Percentiles rank a stretch among this genome's conserved stretches.
Evolutionary conservation across 129 eudicot genomes (phyloP).

Genomic region (Scalesia atractyloides): DNA sequence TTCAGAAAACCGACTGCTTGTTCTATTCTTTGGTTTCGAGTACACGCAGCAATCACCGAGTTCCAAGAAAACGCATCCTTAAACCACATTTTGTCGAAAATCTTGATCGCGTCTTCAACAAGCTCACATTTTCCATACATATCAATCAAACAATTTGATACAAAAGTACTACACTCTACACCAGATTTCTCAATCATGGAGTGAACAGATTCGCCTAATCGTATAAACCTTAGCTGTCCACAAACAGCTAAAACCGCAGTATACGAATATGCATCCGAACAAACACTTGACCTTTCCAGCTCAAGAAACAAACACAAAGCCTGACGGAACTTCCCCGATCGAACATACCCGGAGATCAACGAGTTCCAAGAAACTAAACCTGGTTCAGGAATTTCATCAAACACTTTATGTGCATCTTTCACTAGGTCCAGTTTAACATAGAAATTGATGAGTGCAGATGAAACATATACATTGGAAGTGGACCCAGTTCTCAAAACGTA

Average conservation of each 20-base stretch:
- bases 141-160: conserved; percentile 73
- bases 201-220: conserved; percentile 57
- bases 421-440: conserved; percentile 54
- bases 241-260: conserved; percentile 66
- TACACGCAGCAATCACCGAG: conserved; percentile 65
- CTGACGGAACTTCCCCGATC: conserved; percentile 48
- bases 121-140: conserved; percentile 78
- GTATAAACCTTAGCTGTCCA: conserved; percentile 51
- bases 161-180: conserved; percentile 48
- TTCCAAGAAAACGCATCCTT: conserved; percentile 80
- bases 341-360: conserved; percentile 75
- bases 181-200: conserved; percentile 64
- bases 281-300: conserved; percentile 49
- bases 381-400: conserved; percentile 72
- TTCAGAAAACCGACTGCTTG: conserved; percentile 48
- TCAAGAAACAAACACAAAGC: conserved; percentile 57
- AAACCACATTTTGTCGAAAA: conserved; percentile 43
- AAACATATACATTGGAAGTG: conserved; percentile 42
- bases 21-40: conserved; percentile 60
- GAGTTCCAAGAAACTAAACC: conserved; percentile 83
- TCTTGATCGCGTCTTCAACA: conserved; percentile 48
- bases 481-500: conserved; percentile 56
- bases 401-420: conserved; percentile 57
- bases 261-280: conserved; percentile 64
- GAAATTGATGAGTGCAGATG: conserved; percentile 60